Conservation (phyloP, 2,329 filamentous ascomycete species). For the Stromatinia cepivora region DNA sequence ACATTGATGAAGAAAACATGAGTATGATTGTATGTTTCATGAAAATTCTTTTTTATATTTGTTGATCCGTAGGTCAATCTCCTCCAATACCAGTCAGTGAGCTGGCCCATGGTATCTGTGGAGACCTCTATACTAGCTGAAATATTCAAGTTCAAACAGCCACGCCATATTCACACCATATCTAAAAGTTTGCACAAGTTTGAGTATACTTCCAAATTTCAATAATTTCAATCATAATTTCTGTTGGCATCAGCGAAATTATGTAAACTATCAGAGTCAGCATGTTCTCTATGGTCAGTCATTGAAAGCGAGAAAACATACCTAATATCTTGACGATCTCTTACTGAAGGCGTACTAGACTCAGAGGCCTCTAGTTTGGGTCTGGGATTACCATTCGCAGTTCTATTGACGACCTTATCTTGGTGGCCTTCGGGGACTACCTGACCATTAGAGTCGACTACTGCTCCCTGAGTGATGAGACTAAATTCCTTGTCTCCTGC, state of each 20-base stretch:
- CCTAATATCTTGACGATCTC: slow-evolving; percentile 43
- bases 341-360: slow-evolving; percentile 36
- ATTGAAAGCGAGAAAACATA: slow-evolving; percentile 24
- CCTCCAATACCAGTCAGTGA: neutral
- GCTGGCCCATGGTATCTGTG: neutral
- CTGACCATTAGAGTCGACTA: slow-evolving; percentile 56
- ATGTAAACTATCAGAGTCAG: slow-evolving; percentile 22
- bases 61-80: neutral
- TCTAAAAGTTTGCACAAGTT: slow-evolving; percentile 1
- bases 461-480: slow-evolving; percentile 62
- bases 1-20: no score
- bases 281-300: neutral
- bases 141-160: neutral
- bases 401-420: slow-evolving; percentile 27
- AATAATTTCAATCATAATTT: slow-evolving; percentile 34
- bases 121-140: neutral
- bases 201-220: neutral
- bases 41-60: neutral
- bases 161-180: neutral
- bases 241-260: slow-evolving; percentile 33
- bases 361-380: slow-evolving; percentile 38
- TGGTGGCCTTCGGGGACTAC: slow-evolving; percentile 49
- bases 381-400: slow-evolving; percentile 32
- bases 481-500: slow-evolving; percentile 61
- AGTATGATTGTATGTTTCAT: no score